phyloP scores from a whole-genome alignment of 2,329 filamentous ascomycete genomes.

The Diaporthe australafricana region DNA sequence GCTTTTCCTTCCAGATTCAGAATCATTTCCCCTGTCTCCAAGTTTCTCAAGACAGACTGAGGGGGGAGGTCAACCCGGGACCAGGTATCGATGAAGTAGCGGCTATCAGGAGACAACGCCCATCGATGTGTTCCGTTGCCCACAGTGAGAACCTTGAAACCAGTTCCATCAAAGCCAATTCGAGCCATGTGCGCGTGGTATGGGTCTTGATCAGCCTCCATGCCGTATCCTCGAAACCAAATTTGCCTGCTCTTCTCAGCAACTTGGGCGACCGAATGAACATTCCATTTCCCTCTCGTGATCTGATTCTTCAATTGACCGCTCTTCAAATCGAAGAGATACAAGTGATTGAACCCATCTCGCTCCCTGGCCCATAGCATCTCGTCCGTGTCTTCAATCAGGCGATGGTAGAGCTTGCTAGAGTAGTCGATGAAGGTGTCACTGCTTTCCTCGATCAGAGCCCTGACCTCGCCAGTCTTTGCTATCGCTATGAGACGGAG shows the following conservation, averaged over 20 bases:
- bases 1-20: background rate
- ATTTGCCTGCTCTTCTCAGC: background rate
- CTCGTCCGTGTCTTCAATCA: background rate
- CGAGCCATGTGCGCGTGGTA: constrained; percentile 2
- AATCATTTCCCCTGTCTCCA: background rate
- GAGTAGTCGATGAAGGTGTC: constrained; percentile 10
- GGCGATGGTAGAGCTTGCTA: background rate
- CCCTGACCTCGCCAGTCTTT: background rate
- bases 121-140: background rate
- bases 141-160: background rate
- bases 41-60: background rate
- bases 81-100: background rate
- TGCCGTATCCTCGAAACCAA: background rate
- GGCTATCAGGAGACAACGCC: background rate
- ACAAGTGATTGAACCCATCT: background rate
- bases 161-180: background rate
- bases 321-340: background rate
- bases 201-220: background rate
- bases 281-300: background rate
- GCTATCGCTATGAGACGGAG: background rate
- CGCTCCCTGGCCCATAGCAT: background rate
- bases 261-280: background rate
- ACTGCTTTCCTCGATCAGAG: constrained; percentile 1
- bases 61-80: background rate
- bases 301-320: background rate